Evolutionary conservation across 306 rosid species (phyloP), one percentile per base, ranked within the genome.

Genomic region (Lathyrus oleraceus): DNA sequence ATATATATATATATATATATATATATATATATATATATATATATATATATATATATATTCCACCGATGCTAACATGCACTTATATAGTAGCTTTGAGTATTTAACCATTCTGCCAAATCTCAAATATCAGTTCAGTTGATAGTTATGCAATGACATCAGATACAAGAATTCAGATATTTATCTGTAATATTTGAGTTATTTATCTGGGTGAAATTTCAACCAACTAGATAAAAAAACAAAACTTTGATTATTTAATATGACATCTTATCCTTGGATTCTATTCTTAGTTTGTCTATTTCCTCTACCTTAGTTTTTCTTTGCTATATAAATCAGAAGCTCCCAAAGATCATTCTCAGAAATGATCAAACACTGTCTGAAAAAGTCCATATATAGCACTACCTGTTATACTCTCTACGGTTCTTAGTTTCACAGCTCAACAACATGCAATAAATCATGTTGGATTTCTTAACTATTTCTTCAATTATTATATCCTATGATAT

Each of bases 221-320:
- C 30, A 3, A 3, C 5, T 4, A 3, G 30, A 27, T 4, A 27
- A 27, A 27, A 30, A 30, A 32, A 32, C 38, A 32, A 32, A 19
- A 72, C 30, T 38, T 32, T 74, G 48, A 25, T 59, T 67, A 74
- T 40, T 60, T 67, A 30, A 25, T 43, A 30, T 72, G 35, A 20
- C 49, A 61, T 73, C 51, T 56, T 56, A 77, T 77, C 81, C 80
- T 83, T 72, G 88, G 88, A 88, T 81, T 83, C 82, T 83, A 82
- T 78, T 82, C 79, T 54, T 75, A 61, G 62, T 69, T 76, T 82
- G 83, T 78, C 76, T 32, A 54, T 15, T 82, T 78, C 81, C 73
- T 74, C 69, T 49, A 47, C 60, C 67, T 64, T 49, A 47, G 47
- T 61, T 74, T 72, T 28, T 62, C 43, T 2, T 40, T 58, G 40